A percentile compares a stretch with the other conserved stretches of the same genome.
Evolutionary conservation across 257 asterid species (phyloP).

Genomic region (Cordia subcordata): DNA sequence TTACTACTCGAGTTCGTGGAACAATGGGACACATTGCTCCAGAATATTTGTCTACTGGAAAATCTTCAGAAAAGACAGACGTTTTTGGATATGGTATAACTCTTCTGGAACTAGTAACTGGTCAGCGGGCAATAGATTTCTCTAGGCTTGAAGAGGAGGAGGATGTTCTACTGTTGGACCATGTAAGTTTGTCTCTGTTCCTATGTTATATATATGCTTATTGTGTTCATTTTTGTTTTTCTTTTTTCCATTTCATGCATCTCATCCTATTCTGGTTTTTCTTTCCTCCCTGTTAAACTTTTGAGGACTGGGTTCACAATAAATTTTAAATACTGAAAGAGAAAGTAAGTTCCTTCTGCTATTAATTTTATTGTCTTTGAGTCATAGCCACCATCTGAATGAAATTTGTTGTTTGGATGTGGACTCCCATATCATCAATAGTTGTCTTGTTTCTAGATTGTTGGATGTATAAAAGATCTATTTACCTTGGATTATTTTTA

Average conservation of each 20-base stretch:
- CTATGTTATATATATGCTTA: not conserved
- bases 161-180: slow-evolving; percentile 83
- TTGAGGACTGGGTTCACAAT: too few species aligned
- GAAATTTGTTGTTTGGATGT: too few species aligned
- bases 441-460: too few species aligned
- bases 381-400: too few species aligned
- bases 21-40: slow-evolving; percentile 99
- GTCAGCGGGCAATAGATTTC: slow-evolving; percentile 86
- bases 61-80: slow-evolving; percentile 84
- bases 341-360: too few species aligned
- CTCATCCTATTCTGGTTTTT: too few species aligned
- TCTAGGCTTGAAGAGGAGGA: slow-evolving; percentile 93
- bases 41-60: slow-evolving; percentile 80
- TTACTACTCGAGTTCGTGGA: slow-evolving; percentile 90
- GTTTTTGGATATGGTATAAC: slow-evolving; percentile 91
- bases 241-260: not conserved
- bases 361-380: too few species aligned
- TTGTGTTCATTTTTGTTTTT: not conserved
- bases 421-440: too few species aligned
- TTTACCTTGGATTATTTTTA: too few species aligned
- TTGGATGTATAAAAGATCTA: too few species aligned
- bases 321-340: too few species aligned
- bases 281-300: too few species aligned
- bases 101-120: slow-evolving; percentile 80
- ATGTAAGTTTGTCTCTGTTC: slow-evolving; percentile 38